A percentile compares a stretch with the other conserved stretches of the same genome.
phyloP scores from a whole-genome alignment of 2,329 filamentous ascomycete genomes.

The Fusarium falciforme region DNA sequence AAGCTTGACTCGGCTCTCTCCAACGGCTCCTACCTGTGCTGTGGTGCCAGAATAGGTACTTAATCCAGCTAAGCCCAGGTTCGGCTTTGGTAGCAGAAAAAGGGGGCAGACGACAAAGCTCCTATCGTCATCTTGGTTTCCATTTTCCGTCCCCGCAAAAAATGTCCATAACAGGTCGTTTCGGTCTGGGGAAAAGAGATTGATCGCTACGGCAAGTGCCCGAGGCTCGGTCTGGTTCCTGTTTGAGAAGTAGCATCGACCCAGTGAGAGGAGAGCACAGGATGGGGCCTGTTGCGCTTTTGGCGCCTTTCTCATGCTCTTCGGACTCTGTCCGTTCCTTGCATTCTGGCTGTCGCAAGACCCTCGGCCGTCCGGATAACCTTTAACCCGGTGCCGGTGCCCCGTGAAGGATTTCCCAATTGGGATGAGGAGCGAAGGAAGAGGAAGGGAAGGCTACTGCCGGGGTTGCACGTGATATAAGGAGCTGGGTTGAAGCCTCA shows the following conservation, averaged over 20 bases:
- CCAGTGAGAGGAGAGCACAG: neutral
- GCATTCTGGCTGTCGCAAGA: neutral
- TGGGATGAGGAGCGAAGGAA: neutral
- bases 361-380: slow-evolving; percentile 20
- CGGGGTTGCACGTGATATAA: slow-evolving; percentile 9
- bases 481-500: neutral
- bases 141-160: neutral
- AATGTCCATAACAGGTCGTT: neutral
- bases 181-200: neutral
- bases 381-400: slow-evolving; percentile 28
- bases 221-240: slow-evolving; percentile 15
- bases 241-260: neutral
- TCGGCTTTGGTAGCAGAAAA: neutral
- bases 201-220: slow-evolving; percentile 26
- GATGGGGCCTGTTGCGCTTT: slow-evolving; percentile 19
- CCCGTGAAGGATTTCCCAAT: neutral
- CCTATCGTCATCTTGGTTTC: neutral
- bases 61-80: slow-evolving; percentile 1
- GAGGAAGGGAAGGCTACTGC: neutral
- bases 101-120: neutral
- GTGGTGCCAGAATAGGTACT: neutral
- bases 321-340: slow-evolving; percentile 31
- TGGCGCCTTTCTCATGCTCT: neutral
- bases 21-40: neutral
- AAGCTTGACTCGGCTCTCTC: neutral